A percentile compares a stretch with the other conserved stretches of the same genome.
Evolutionary conservation across 1,284 basidiomycete species (phyloP).

Genomic region (Tilletia caries): DNA sequence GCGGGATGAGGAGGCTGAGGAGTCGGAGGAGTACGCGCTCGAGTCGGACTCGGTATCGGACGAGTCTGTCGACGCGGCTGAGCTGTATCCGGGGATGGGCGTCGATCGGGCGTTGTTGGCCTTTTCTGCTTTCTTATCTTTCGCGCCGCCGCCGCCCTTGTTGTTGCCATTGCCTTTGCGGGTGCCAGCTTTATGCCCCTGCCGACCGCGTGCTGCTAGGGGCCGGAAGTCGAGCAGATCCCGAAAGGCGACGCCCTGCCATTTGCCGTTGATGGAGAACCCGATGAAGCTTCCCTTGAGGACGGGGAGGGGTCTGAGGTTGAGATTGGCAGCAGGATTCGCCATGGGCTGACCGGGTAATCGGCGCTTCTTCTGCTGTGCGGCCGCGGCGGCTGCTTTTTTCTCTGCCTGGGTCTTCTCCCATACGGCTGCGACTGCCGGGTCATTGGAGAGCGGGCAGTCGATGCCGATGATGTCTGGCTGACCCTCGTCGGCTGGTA

Average conservation of each 20-base stretch:
- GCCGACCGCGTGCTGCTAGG: slow-evolving; percentile 54
- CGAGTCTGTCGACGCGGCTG: not conserved
- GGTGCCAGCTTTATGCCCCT: slow-evolving; percentile 57
- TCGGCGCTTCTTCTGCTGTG: slow-evolving; percentile 26
- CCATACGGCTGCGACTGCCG: not conserved
- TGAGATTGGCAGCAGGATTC: slow-evolving; percentile 19
- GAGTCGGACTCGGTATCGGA: slow-evolving; percentile 7
- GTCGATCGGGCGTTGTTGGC: slow-evolving; percentile 3
- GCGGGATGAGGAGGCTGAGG: not conserved
- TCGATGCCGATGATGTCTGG: slow-evolving; percentile 12
- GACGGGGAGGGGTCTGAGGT: slow-evolving; percentile 67
- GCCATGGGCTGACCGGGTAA: slow-evolving; percentile 15
- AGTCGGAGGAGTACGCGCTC: slow-evolving; percentile 9
- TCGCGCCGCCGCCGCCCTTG: slow-evolving; percentile 63
- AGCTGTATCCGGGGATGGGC: not conserved
- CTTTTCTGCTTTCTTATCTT: slow-evolving; percentile 60
- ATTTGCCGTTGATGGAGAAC: slow-evolving; percentile 89
- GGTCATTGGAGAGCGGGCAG: slow-evolving; percentile 5
- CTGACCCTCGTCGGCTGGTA: slow-evolving; percentile 10
- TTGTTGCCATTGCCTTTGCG: slow-evolving; percentile 57
- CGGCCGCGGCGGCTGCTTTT: slow-evolving; percentile 21
- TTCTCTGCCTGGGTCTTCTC: slow-evolving; percentile 18
- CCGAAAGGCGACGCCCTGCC: slow-evolving; percentile 77
- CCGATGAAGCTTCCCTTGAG: slow-evolving; percentile 72
- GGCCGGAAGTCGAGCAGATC: slow-evolving; percentile 89